Evolutionary conservation across 805 yeast species (phyloP), one percentile per base, ranked within the genome.

Genomic region (Cephaloascus fragrans): DNA sequence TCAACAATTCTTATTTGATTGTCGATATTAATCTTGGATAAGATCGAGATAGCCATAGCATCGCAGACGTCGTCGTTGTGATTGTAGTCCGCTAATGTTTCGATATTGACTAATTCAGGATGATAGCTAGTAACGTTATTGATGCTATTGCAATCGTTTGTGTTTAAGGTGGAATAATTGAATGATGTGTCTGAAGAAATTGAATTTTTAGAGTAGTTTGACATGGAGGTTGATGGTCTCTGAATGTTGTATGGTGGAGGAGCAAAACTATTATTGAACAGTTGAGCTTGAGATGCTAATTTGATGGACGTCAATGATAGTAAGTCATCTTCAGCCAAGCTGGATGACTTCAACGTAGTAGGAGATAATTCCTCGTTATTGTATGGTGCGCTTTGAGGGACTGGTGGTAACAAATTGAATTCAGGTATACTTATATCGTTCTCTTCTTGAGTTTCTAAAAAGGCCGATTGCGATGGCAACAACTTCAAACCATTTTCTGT

Each of bases 31-130:
- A 31, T 31, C 33, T 31, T 31, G 8, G 15, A 14, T 16, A 31
- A 31, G 33, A 31, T 31, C 15, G 33, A 31, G 8, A 31, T 31
- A 14, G 33, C 33, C 33, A 31, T 31, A 31, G 33, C 33, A 31
- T 31, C 33, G n/a, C 33, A n/a, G 6, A 31, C 15, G 8, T 14
- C 33, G n/a, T 31, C 33, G n/a, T 31, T n/a, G n/a, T 31, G 18
- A 31, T 31, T 31, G n/a, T 31, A 31, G 8, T 31, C n/a, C n/a
- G n/a, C n/a, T n/a, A n/a, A n/a, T n/a, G n/a, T n/a, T n/a, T n/a
- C n/a, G n/a, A n/a, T n/a, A n/a, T n/a, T n/a, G n/a, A n/a, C n/a
- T 8, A 31, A 31, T n/a, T 31, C 18, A 14, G 14, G 29, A 14
- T 31, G 17, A 9, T 6, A 14, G n/a, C n/a, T 16, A 6, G 15